Evolutionary conservation across 768 basidiomycete genomes (phyloP).

Genomic region (Russula sp.): DNA sequence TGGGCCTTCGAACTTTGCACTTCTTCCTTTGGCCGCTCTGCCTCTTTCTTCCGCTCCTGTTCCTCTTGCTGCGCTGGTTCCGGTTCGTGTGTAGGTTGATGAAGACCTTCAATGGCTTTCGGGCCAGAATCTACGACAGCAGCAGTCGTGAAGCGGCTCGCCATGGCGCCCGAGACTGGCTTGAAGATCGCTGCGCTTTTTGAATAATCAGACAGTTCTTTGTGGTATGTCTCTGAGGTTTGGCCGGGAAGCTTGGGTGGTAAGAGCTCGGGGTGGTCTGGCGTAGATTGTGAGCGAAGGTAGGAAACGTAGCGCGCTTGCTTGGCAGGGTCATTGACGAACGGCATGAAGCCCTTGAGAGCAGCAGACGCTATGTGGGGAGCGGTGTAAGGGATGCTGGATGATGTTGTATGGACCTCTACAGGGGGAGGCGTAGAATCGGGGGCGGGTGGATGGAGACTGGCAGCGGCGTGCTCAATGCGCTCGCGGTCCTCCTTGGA

Average conservation of each 20-base stretch:
- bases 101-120: constrained; percentile 54
- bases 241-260: constrained; percentile 54
- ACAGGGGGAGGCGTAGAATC: constrained; percentile 25
- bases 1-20: constrained; percentile 69
- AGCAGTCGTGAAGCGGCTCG: constrained; percentile 85
- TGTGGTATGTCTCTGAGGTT: constrained; percentile 59
- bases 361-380: constrained; percentile 82
- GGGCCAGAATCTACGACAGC: constrained; percentile 61
- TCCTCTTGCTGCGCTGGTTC: constrained; percentile 26
- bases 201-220: constrained; percentile 80
- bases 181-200: constrained; percentile 87
- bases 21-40: constrained; percentile 39
- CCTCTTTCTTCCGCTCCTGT: constrained; percentile 36
- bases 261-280: constrained; percentile 35
- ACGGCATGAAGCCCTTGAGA: constrained; percentile 84
- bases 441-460: constrained; percentile 25
- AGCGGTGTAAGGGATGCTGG: constrained; percentile 42
- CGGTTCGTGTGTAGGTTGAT: constrained; percentile 41
- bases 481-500: constrained; percentile 89
- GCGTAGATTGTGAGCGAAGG: constrained; percentile 60
- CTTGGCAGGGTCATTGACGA: constrained; percentile 64
- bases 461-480: constrained; percentile 49
- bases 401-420: constrained; percentile 24
- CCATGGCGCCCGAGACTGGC: constrained; percentile 89
- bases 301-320: constrained; percentile 83